Evolutionary conservation across 2,329 filamentous ascomycete genomes (phyloP).

Genomic region (Diaporthe eres): DNA sequence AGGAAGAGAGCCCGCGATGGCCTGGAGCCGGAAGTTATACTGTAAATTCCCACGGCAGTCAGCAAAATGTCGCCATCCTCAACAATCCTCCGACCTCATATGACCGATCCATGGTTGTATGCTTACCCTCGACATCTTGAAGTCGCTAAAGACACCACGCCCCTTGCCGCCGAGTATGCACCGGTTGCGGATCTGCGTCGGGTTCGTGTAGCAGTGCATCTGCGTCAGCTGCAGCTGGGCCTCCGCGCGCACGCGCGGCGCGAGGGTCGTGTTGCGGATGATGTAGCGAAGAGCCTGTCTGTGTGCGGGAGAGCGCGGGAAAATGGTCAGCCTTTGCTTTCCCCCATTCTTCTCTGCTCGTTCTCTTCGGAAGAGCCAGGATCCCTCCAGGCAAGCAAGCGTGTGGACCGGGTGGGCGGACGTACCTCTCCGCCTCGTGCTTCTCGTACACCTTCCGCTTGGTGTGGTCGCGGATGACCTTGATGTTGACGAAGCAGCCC

Average conservation of each 20-base stretch:
- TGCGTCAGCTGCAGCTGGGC: conserved; percentile 93
- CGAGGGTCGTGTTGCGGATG: conserved; percentile 91
- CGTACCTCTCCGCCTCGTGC: conserved; percentile 88
- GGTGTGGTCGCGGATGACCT: conserved; percentile 92
- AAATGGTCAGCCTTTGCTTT: not conserved
- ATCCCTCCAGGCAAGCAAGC: not conserved
- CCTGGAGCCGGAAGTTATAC: conserved; percentile 95
- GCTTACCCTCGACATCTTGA: conserved; percentile 90
- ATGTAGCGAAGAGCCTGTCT: conserved; percentile 96
- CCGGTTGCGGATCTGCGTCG: conserved; percentile 93
- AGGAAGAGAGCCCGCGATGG: conserved; percentile 85
- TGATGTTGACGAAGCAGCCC: conserved; percentile 88
- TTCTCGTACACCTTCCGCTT: conserved; percentile 94
- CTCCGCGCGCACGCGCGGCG: conserved; percentile 85
- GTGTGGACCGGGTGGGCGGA: too few relatives aligned
- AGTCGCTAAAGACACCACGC: conserved; percentile 91
- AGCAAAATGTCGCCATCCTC: conserved; percentile 45
- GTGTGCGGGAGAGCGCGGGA: not conserved
- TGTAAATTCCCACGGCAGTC: conserved; percentile 56
- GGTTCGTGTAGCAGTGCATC: conserved; percentile 96
- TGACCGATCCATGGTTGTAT: not conserved
- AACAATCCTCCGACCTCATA: not conserved
- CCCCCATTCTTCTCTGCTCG: not conserved
- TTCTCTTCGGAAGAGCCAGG: not conserved
- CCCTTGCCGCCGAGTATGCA: conserved; percentile 94